Evolutionary conservation across 371 early-diverging fungal species (phyloP).

Genomic region (Saksenaea oblongispora): DNA sequence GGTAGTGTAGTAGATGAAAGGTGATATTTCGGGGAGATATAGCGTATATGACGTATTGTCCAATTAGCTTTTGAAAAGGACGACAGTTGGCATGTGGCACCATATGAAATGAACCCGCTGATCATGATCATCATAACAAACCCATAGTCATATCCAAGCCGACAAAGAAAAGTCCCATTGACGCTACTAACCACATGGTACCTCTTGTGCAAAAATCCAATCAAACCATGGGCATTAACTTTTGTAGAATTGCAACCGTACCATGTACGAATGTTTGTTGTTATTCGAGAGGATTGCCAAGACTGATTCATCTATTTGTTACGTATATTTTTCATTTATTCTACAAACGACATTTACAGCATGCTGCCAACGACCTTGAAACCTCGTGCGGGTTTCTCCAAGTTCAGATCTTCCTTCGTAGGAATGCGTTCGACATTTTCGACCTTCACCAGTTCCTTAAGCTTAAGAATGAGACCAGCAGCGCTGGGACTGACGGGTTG

Average conservation of each 20-base stretch:
- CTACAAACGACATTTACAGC: slow-evolving; percentile 20
- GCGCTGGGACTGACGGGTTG: slow-evolving; percentile 61
- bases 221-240: neutral
- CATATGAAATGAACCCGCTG: too few species aligned
- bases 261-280: neutral
- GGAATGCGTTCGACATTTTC: slow-evolving; percentile 66
- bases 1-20: too few species aligned
- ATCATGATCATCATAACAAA: too few species aligned
- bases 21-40: too few species aligned
- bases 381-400: slow-evolving; percentile 51
- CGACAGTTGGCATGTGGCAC: too few species aligned
- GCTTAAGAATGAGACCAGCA: slow-evolving; percentile 78
- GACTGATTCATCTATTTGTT: too few species aligned
- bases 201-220: too few species aligned
- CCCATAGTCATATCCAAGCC: too few species aligned
- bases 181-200: too few species aligned
- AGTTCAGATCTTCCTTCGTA: slow-evolving; percentile 32
- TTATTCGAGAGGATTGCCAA: neutral
- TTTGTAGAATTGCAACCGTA: neutral
- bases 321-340: neutral
- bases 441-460: slow-evolving; percentile 79
- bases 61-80: too few species aligned
- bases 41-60: too few species aligned
- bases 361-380: slow-evolving; percentile 60
- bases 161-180: too few species aligned